Evolutionary conservation across 345 rosid species (phyloP).

Genomic region (Dimocarpus longan): DNA sequence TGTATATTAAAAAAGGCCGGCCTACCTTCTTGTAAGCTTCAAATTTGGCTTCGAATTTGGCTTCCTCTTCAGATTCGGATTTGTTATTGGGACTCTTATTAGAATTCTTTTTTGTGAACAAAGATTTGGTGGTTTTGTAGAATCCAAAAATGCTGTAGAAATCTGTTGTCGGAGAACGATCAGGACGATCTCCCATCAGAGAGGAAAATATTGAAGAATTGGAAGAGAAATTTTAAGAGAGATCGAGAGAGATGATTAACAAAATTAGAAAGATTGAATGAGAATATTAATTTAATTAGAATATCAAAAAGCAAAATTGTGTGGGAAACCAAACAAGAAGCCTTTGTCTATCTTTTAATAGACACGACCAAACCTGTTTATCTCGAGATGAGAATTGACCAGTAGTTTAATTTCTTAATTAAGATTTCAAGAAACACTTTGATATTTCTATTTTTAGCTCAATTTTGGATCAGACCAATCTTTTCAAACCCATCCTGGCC

Average conservation of each 20-base stretch:
- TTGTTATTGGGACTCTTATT: slow-evolving; percentile 33
- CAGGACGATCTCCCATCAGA: slow-evolving; percentile 44
- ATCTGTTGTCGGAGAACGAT: slow-evolving; percentile 41
- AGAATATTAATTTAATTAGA: neutral
- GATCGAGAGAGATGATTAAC: neutral
- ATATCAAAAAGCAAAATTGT: neutral
- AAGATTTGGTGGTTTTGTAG: slow-evolving; percentile 47
- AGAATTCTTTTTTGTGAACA: slow-evolving; percentile 51
- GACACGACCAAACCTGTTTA: neutral
- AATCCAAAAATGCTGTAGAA: slow-evolving; percentile 41
- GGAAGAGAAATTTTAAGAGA: neutral
- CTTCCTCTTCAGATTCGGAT: slow-evolving; percentile 26
- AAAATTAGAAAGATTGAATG: neutral
- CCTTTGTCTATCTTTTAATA: slow-evolving; percentile 12
- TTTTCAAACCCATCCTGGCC: too few relatives aligned
- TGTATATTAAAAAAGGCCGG: neutral
- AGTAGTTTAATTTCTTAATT: neutral
- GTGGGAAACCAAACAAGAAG: slow-evolving; percentile 13
- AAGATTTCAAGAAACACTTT: too few relatives aligned
- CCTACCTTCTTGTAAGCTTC: slow-evolving; percentile 27
- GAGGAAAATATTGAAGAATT: neutral
- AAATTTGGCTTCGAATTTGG: slow-evolving; percentile 19
- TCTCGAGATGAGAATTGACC: slow-evolving; percentile 10
- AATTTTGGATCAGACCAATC: neutral
- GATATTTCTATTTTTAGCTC: neutral